Evolutionary conservation across 129 eudicot species (phyloP).

Genomic region (Heracleum sosnowskyi): DNA sequence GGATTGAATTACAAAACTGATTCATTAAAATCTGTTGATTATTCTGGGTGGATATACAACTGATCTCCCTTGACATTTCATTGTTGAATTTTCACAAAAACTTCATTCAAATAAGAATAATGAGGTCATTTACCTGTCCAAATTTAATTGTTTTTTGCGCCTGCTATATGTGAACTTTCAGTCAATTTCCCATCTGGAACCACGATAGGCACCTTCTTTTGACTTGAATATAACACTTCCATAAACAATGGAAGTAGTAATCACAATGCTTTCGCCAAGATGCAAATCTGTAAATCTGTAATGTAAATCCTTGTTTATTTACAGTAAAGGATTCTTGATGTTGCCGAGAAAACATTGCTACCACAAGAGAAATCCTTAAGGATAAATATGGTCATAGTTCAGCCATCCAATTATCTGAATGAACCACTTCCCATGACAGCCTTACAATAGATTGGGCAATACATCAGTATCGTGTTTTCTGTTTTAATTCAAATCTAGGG

Average conservation of each 20-base stretch:
- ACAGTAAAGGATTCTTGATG: background rate
- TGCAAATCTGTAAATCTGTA: background rate
- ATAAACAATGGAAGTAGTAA: background rate
- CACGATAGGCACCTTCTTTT: background rate
- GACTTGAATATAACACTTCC: background rate
- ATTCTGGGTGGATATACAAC: background rate
- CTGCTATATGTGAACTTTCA: background rate
- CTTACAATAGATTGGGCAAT: background rate
- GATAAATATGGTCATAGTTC: background rate
- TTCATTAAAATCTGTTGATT: no score
- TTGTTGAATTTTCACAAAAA: background rate
- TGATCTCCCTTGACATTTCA: background rate
- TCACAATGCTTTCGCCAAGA: background rate
- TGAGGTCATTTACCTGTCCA: background rate
- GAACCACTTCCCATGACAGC: background rate
- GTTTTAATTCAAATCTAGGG: conserved; percentile 33
- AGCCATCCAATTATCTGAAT: background rate
- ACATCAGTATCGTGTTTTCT: conserved; percentile 36
- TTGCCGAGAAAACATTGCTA: background rate
- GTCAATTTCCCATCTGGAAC: background rate
- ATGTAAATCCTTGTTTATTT: background rate
- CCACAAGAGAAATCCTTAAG: background rate
- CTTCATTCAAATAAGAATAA: background rate
- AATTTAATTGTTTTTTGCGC: background rate
- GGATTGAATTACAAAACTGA: background rate